These are phyloP conservation scores for Moesziomyces sp. DNA, from an alignment of 1,284 basidiomycete species.

Conservation along the genomic window DNA sequence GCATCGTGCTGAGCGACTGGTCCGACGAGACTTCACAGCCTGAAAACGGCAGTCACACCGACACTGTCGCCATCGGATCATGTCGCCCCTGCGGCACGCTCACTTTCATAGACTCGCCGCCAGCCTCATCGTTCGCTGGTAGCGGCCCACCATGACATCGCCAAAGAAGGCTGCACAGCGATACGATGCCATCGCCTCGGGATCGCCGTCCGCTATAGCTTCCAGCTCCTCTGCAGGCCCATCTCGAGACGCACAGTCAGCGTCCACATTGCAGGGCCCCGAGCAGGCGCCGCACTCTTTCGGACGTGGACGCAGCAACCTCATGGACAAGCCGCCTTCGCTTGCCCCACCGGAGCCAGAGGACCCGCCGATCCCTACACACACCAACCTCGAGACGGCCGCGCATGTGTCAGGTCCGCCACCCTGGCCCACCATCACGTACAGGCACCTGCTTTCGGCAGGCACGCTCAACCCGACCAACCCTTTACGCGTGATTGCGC, in stretches of 20 bases:
- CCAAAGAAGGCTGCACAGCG: conserved; percentile 40
- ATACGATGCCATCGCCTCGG: conserved; percentile 26
- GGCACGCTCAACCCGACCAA: conserved; percentile 65
- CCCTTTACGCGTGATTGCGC: conserved; percentile 75
- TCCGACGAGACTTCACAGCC: too few species aligned
- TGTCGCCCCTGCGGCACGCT: conserved; percentile 8
- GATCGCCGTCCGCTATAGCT: conserved; percentile 3
- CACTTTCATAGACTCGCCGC: background rate
- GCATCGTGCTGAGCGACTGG: background rate
- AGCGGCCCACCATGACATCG: conserved; percentile 19
- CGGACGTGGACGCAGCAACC: conserved; percentile 13
- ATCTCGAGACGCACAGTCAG: background rate
- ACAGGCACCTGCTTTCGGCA: conserved; percentile 58
- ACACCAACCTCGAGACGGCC: conserved; percentile 40
- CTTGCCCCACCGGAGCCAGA: conserved; percentile 29
- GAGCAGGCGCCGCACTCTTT: conserved; percentile 19
- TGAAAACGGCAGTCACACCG: too few species aligned
- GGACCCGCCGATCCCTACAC: conserved; percentile 19
- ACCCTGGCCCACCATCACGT: conserved; percentile 53
- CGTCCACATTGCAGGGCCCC: background rate
- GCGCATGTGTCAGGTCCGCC: conserved; percentile 34
- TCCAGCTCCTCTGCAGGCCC: background rate
- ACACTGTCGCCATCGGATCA: background rate
- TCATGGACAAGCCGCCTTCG: conserved; percentile 31
- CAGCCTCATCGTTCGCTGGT: conserved; percentile 9